These are phyloP conservation scores for Trichosporon coremiiforme DNA, from an alignment of 1,284 basidiomycete genomes.

Conservation along the genomic window DNA sequence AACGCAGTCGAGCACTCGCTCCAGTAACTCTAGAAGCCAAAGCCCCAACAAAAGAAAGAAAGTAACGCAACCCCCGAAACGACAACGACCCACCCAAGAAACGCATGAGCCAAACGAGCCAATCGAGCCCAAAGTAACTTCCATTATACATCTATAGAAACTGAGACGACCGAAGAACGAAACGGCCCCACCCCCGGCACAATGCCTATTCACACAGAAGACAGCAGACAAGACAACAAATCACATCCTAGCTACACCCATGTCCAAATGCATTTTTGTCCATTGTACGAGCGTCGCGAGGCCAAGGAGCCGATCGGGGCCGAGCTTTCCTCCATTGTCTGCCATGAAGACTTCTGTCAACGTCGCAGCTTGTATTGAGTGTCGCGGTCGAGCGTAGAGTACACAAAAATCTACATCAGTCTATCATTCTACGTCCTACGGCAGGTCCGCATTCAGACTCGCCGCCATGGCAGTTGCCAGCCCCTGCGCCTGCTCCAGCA, in stretches of 20 bases:
- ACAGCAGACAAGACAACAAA: not conserved
- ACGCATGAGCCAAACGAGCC: no score
- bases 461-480: constrained; percentile 4
- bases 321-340: no score
- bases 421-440: not conserved
- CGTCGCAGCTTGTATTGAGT: no score
- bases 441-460: not conserved
- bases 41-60: not conserved
- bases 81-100: not conserved
- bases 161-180: no score
- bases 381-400: no score
- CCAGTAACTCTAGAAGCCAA: not conserved
- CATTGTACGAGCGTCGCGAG: not conserved
- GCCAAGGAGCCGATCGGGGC: no score
- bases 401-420: not conserved
- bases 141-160: not conserved
- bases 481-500: constrained; percentile 34
- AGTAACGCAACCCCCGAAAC: not conserved
- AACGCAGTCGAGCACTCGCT: not conserved
- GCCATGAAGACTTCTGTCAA: no score
- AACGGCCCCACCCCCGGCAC: not conserved
- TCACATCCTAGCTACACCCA: constrained; percentile 8
- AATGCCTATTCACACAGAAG: not conserved
- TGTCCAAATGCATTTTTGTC: constrained; percentile 16
- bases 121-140: not conserved